Base-by-base conservation (phyloP, 768 basidiomycete genomes). In the Tylopilus felleus region DNA sequence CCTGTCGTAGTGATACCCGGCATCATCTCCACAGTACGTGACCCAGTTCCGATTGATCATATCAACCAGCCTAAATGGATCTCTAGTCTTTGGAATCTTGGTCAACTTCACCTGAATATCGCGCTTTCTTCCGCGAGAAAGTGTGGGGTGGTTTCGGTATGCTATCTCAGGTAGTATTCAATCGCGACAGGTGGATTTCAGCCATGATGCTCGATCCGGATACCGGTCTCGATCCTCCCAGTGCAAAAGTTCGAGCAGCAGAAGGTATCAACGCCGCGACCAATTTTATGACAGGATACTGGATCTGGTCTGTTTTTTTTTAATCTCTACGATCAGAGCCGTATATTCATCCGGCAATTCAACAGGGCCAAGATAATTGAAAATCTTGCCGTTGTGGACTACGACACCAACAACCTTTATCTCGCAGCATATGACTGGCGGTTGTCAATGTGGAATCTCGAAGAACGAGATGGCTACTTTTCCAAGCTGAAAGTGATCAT, bases 361-460 rank as follows among this genome's bases (percentile, higher is more conserved):
- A 23, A 23, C 19, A 89, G 89, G 89, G 85, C 88, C 1, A 94
- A 95, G 70, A 90, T 97, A 48, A 84, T 98, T 10, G 90, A 98
- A 71, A 98, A 99, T 61, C 78, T 98, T 2, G 94, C 96, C 0
- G 92, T 87, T 1, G 81, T 98, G 19, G 88, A 88, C 64, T 98
- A 98, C 63, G 95, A 98, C 62, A 89, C 90, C 0, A 92, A 94
- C 61, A 94, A 93, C 60, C 73, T 95, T 31, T 78, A 85, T 65
- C 77, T 93, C 5, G 89, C 90, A 1, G 83, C 90, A 14, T 97
- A 97, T 64, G 94, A 97, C 62, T 98, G 94, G 96, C 80, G 89
- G 38, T 66, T 91, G 31, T 90, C 90, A 14, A 92, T 83, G 69
- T 86, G 82, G 69, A 98, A 99, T 66, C 82, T 98, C 3, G 93